Percentiles rank a stretch among this genome's conserved stretches.
Conservation (phyloP, 1,139 yeast genomes). For the Geotrichum fermentans region DNA sequence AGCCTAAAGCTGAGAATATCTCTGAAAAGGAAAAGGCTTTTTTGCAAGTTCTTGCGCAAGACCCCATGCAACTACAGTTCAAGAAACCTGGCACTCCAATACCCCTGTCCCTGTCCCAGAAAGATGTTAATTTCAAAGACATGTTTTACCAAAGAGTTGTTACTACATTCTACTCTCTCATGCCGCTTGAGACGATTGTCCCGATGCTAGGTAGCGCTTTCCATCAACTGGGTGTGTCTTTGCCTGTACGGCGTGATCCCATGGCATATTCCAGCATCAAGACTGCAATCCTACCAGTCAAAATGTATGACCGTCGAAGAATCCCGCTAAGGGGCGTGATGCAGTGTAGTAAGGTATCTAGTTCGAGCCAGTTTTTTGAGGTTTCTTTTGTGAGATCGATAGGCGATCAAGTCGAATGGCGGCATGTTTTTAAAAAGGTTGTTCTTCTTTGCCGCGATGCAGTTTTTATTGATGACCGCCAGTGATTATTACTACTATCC, state of each 20-base stretch:
- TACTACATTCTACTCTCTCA: constrained; percentile 47
- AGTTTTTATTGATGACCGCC: constrained; percentile 33
- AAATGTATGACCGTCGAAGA: constrained; percentile 46
- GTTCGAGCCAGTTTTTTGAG: constrained; percentile 24
- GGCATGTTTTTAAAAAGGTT: constrained; percentile 53
- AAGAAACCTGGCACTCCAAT: constrained; percentile 17
- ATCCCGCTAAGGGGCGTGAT: constrained; percentile 47
- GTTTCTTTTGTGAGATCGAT: constrained; percentile 50
- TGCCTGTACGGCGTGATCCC: constrained; percentile 22
- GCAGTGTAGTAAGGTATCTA: constrained; percentile 39
- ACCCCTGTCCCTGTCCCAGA: constrained; percentile 33
- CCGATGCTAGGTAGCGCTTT: constrained; percentile 42
- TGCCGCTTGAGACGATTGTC: constrained; percentile 44
- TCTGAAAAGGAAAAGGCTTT: constrained; percentile 36
- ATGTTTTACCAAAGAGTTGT: constrained; percentile 41
- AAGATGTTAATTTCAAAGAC: constrained; percentile 29
- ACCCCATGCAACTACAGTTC: constrained; percentile 51
- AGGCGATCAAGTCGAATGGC: constrained; percentile 69
- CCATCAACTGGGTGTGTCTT: constrained; percentile 39
- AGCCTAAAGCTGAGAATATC: constrained; percentile 12
- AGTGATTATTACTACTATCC: neutral
- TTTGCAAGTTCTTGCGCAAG: constrained; percentile 39
- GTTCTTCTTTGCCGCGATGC: constrained; percentile 52
- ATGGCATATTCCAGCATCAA: constrained; percentile 16
- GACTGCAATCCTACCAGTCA: constrained; percentile 39